Percentiles rank a stretch among this genome's conserved stretches.
Evolutionary conservation across 805 yeast species (phyloP).

Genomic region (Zygoascus biomembranicola): DNA sequence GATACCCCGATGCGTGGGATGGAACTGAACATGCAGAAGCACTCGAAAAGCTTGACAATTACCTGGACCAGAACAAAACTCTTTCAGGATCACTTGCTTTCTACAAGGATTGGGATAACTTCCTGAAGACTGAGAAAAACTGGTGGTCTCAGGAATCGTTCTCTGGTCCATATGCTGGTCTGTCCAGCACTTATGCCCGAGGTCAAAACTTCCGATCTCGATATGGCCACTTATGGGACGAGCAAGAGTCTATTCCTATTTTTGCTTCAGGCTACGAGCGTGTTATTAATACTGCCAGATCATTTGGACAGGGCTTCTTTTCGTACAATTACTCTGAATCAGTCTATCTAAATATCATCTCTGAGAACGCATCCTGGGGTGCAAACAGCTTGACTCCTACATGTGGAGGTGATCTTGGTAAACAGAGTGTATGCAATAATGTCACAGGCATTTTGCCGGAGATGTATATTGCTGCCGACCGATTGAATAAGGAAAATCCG

Average conservation of each 20-base stretch:
- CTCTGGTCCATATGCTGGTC: conserved; percentile 46
- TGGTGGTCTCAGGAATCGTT: conserved; percentile 44
- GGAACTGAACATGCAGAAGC: conserved; percentile 6
- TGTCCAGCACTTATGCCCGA: conserved; percentile 38
- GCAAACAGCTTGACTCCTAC: conserved; percentile 54
- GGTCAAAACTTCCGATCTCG: conserved; percentile 43
- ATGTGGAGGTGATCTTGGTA: conserved; percentile 33
- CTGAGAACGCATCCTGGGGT: conserved; percentile 43
- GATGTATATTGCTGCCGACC: conserved; percentile 21
- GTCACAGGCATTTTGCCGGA: conserved; percentile 13
- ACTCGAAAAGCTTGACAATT: conserved; percentile 11
- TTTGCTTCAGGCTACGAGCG: conserved; percentile 50
- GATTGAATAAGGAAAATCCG: conserved; percentile 27
- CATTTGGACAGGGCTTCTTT: conserved; percentile 54
- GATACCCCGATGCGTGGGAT: conserved; percentile 35
- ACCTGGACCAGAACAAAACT: not conserved
- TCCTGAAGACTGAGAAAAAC: conserved; percentile 27
- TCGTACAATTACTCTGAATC: conserved; percentile 34
- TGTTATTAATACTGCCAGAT: conserved; percentile 45
- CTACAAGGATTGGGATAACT: conserved; percentile 40
- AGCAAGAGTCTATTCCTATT: conserved; percentile 35
- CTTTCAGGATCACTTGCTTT: conserved; percentile 38
- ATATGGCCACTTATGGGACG: conserved; percentile 41
- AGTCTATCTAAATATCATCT: conserved; percentile 35
- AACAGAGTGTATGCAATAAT: conserved; percentile 11